Conservation (phyloP, 2,329 filamentous ascomycete genomes). For the Parascedosporium putredinis region DNA sequence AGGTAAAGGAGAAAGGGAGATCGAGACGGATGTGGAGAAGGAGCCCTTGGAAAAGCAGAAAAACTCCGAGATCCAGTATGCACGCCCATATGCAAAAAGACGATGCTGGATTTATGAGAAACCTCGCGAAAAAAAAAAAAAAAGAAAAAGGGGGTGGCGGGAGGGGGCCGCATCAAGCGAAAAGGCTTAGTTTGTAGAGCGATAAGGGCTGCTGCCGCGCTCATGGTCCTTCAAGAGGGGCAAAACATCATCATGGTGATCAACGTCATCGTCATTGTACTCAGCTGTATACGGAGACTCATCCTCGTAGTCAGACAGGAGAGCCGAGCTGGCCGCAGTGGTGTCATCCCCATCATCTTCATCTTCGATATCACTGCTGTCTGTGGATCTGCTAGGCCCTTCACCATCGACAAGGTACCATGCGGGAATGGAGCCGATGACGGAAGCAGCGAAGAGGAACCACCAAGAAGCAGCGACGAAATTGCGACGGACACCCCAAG, state of each 20-base stretch:
- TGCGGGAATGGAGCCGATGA: constrained; percentile 59
- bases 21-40: too few species aligned
- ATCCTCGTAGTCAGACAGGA: constrained; percentile 3
- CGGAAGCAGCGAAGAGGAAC: constrained; percentile 54
- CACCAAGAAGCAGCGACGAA: constrained; percentile 77
- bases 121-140: too few species aligned
- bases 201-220: neutral
- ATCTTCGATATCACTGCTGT: constrained; percentile 23
- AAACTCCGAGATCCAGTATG: too few species aligned
- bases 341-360: constrained; percentile 17
- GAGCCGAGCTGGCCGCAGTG: neutral
- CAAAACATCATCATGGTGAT: neutral
- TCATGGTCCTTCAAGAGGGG: constrained; percentile 4
- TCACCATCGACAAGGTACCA: constrained; percentile 67
- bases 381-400: constrained; percentile 39
- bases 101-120: too few species aligned
- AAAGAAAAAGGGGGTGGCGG: neutral
- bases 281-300: neutral
- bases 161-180: neutral
- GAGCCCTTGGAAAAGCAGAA: too few species aligned
- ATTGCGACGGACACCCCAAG: constrained; percentile 61
- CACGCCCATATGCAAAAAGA: too few species aligned
- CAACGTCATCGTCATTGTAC: neutral
- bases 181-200: neutral
- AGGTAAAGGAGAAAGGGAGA: too few species aligned